Conservation (phyloP, 208 protist genomes). For the Crithidia expoeki region DNA sequence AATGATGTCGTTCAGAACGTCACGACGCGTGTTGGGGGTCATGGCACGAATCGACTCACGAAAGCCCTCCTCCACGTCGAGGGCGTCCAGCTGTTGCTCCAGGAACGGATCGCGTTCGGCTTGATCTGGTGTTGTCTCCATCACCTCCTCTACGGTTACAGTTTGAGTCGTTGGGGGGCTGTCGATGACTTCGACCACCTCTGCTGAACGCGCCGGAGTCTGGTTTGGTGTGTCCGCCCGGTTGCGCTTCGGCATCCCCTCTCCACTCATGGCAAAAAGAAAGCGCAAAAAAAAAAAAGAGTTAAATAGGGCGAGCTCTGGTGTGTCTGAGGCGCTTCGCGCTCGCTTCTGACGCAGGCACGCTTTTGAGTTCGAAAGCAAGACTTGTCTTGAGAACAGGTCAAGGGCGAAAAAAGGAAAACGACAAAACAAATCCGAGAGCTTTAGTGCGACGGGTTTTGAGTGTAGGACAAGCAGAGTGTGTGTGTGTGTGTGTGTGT, state of each 20-base stretch:
- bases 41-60: conserved; percentile 71
- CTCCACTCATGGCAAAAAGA: conserved; percentile 13
- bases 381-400: conserved; percentile 10
- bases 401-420: not conserved
- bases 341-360: not conserved
- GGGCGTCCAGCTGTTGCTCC: conserved; percentile 55
- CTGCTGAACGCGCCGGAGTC: not conserved
- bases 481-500: not conserved
- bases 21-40: conserved; percentile 67
- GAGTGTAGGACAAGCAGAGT: too few species aligned
- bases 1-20: conserved; percentile 83
- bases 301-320: too few species aligned
- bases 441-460: too few species aligned
- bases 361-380: conserved; percentile 14
- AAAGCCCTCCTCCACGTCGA: conserved; percentile 70
- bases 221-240: conserved; percentile 10
- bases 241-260: conserved; percentile 31
- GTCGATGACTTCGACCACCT: conserved; percentile 20
- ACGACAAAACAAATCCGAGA: not conserved
- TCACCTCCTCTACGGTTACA: not conserved
- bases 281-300: conserved; percentile 4
- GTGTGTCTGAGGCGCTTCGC: too few species aligned
- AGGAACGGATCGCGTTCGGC: conserved; percentile 36
- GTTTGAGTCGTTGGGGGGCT: not conserved
- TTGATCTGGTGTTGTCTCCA: conserved; percentile 1